Evolutionary conservation across 495 filamentous ascomycete genomes (phyloP).

Genomic region (Tuber microsphaerosporum): DNA sequence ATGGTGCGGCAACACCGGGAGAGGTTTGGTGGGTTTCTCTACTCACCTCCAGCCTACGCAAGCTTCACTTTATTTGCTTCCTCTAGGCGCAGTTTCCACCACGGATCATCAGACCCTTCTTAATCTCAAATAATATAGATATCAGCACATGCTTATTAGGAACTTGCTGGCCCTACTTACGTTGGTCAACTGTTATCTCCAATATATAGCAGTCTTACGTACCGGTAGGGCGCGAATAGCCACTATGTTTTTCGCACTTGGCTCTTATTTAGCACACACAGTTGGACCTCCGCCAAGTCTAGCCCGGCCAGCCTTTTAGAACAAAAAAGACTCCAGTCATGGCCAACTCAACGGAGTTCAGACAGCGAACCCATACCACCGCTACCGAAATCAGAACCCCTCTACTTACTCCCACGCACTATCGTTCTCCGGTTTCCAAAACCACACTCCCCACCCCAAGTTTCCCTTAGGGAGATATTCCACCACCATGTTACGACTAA

Average conservation of each 20-base stretch:
- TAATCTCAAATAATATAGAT: neutral
- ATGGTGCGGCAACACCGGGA: no score
- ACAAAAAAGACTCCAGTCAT: neutral
- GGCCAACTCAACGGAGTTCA: neutral
- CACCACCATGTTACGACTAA: neutral
- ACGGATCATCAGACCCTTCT: no score
- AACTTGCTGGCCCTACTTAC: neutral
- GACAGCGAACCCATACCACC: neutral
- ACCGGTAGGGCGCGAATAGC: neutral
- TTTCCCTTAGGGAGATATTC: neutral
- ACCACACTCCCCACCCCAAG: no score
- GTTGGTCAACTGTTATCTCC: neutral
- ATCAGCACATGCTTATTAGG: neutral
- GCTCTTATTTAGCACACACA: neutral
- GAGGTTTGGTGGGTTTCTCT: no score
- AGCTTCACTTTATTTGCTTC: no score
- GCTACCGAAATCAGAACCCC: neutral
- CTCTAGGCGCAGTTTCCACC: no score
- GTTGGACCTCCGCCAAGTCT: neutral
- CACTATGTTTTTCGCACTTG: neutral
- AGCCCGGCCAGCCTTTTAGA: neutral
- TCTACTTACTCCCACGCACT: no score
- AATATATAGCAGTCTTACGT: neutral
- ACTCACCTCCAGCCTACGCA: no score
- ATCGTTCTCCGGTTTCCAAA: neutral